phyloP scores from a whole-genome alignment of 768 basidiomycete species.

The Russula compacta region DNA sequence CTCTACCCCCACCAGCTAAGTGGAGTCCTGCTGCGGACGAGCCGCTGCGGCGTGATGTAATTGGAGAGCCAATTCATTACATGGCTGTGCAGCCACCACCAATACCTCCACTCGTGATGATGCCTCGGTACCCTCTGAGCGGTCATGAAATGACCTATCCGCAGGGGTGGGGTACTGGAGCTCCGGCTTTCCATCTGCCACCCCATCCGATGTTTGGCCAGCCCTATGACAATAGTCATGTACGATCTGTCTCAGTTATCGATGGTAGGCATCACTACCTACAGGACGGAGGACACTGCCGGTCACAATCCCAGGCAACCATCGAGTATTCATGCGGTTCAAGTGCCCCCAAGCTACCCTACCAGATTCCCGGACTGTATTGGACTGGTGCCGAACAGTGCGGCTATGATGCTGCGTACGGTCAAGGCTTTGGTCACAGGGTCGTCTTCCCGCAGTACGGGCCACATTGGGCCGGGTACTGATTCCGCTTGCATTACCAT shows the following conservation, averaged over 20 bases:
- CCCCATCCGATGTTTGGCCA: slow-evolving; percentile 4
- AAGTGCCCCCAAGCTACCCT: slow-evolving; percentile 7
- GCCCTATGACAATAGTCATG: slow-evolving; percentile 13
- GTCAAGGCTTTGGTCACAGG: slow-evolving; percentile 37
- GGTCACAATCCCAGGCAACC: slow-evolving; percentile 16
- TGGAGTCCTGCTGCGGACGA: slow-evolving; percentile 81
- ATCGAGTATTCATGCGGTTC: slow-evolving; percentile 18
- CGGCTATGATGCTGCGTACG: slow-evolving; percentile 33
- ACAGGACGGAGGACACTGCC: slow-evolving; percentile 4
- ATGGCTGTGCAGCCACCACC: slow-evolving; percentile 52
- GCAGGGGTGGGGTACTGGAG: slow-evolving; percentile 7
- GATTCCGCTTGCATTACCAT: slow-evolving; percentile 21
- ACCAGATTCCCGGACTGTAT: slow-evolving; percentile 16
- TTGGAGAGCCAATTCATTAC: slow-evolving; percentile 48
- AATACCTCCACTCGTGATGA: slow-evolving; percentile 28
- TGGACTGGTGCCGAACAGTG: slow-evolving; percentile 24
- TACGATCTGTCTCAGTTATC: slow-evolving; percentile 9
- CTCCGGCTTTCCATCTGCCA: slow-evolving; percentile 3
- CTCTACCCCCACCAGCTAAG: slow-evolving; percentile 63
- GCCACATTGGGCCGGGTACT: slow-evolving; percentile 43
- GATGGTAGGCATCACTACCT: slow-evolving; percentile 1
- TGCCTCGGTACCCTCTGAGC: slow-evolving; percentile 20
- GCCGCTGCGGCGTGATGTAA: slow-evolving; percentile 50
- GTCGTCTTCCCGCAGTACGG: slow-evolving; percentile 36
- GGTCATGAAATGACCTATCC: slow-evolving; percentile 22